Base-by-base conservation (phyloP, 2,329 filamentous ascomycete species). In the Hymenoscyphus repandus region DNA sequence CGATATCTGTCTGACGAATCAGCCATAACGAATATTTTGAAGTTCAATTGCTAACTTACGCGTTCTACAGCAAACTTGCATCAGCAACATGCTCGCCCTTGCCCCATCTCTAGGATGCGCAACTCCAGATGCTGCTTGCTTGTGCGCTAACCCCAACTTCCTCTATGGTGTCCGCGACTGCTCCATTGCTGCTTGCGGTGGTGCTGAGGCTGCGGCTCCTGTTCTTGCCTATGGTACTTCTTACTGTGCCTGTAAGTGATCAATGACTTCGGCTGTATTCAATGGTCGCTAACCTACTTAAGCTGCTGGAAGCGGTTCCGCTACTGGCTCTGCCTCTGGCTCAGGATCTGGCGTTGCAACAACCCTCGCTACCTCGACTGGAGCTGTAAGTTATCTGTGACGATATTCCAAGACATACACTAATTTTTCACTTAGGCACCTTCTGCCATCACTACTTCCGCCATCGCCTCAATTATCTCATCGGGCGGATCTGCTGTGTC, bases 141-240 rank as follows among this genome's bases (percentile, higher is more conserved):
- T 73, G 52, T 76, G 74, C 68, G 58, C 53, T n/a, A 66, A 72
- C 49, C 53, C 52, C 33, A 62, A 73, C 66, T 76, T 74, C 56
- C 66, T 65, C 51, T 73, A 70, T 50, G 74, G 73, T 53, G 63
- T 76, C 45, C 71, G 72, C 52, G 73, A 76, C 60, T 76, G 73
- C 65, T 65, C 71, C 50, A 68, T 62, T 50, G 64, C 70, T 58
- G 69, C 69, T 32, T 75, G 73, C 57, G 63, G 62, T 45, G 18
- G 17, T 18, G n/a, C 54, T 7, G 58, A 53, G 7, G 60, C 54
- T 27, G 63, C 56, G 6, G 44, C 50, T 11, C 45, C 55, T 58
- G 69, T 61, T 30, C 61, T 65, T 37, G 52, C 59, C 36, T 68
- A 62, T 53, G 66, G 62, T 37, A 34, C 31, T 11, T 43, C 13